Percentiles rank a stretch among this genome's conserved stretches.
Conservation (phyloP, 139 green algal species). For the Yamagishiella unicocca region DNA sequence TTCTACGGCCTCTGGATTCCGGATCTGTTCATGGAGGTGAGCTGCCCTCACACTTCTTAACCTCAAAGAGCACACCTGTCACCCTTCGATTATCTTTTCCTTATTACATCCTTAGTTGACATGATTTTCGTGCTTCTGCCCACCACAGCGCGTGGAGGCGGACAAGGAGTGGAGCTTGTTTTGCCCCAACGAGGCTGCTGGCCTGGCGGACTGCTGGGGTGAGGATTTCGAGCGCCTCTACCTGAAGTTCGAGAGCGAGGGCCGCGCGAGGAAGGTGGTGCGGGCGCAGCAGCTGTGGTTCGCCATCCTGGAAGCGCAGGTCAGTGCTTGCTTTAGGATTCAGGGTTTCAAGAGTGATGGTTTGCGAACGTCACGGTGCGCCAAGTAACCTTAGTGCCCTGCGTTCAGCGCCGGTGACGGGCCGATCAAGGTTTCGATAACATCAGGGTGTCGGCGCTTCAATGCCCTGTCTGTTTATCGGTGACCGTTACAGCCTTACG, state of each 20-base stretch:
- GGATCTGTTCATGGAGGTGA: conserved; percentile 95
- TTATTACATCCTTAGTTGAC: too few relatives aligned
- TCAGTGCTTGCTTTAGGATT: neutral
- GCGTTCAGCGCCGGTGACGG: too few relatives aligned
- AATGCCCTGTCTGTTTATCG: too few relatives aligned
- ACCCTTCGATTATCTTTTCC: too few relatives aligned
- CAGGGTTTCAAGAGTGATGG: neutral
- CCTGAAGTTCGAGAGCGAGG: conserved; percentile 83
- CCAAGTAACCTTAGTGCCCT: too few relatives aligned
- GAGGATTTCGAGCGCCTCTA: conserved; percentile 95
- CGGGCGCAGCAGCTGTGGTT: conserved; percentile 99
- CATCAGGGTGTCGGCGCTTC: too few relatives aligned
- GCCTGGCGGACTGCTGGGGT: conserved; percentile 96
- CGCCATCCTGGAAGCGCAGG: conserved; percentile 97
- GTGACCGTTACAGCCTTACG: too few relatives aligned
- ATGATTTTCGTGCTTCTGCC: neutral
- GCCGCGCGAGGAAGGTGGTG: conserved; percentile 82
- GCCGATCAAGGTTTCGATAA: too few relatives aligned
- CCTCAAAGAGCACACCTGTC: too few relatives aligned
- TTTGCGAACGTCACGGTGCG: too few relatives aligned
- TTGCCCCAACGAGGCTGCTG: conserved; percentile 97
- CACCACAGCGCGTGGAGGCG: conserved; percentile 76
- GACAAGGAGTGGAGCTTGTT: conserved; percentile 96
- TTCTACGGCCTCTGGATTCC: conserved; percentile 99
- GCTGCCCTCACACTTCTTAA: neutral